Evolutionary conservation across 148 eudicot species (phyloP), one percentile per base, ranked within the genome.

Genomic region (Spergularia marina): DNA sequence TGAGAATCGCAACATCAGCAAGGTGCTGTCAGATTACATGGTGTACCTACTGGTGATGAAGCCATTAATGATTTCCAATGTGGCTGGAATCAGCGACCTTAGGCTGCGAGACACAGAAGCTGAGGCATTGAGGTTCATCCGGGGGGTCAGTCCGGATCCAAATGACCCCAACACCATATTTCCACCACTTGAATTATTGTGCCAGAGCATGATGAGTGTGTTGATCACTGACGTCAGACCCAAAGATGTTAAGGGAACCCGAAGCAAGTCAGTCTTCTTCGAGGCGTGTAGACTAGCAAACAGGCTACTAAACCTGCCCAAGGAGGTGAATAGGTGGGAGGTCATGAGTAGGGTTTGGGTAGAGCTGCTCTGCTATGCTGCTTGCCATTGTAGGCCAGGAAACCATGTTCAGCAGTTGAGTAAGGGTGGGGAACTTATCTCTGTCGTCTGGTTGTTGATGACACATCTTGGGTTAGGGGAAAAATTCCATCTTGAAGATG

Each of bases 371-470:
- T 70, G 76, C 67, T 82, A 82, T 66, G 82, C 82, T 5, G 82
- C 85, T 2, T 65, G 76, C 49, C 85, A 71, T 34, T 69, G 80
- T 20, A 77, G 80, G 55, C 74, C 83, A 10, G 53, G 58, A 9
- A 57, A 21, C 57, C 81, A 83, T 56, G 78, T 77, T 6, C 60
- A 74, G 20, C 81, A 83, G 65, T 61, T 83, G 6, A 66, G 81
- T 8, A 40, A 53, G 23, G 80, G 81, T 23, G 76, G 75, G 3
- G 80, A 79, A 57, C 77, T 83, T 5, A 67, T 83, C 5, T 61
- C 83, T 2, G 44, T 72, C 20, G 82, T 83, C 11, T 79, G 85
- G 82, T 49, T 82, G 25, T 23, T 82, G 60, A 79, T 79, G 82
- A 53, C 71, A 0, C 79, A 83, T 72, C 67, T 83, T 55, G 82